Evolutionary conservation across 345 rosid genomes (phyloP), one percentile per base, ranked within the genome.

Genomic region (Brassica cretica): DNA sequence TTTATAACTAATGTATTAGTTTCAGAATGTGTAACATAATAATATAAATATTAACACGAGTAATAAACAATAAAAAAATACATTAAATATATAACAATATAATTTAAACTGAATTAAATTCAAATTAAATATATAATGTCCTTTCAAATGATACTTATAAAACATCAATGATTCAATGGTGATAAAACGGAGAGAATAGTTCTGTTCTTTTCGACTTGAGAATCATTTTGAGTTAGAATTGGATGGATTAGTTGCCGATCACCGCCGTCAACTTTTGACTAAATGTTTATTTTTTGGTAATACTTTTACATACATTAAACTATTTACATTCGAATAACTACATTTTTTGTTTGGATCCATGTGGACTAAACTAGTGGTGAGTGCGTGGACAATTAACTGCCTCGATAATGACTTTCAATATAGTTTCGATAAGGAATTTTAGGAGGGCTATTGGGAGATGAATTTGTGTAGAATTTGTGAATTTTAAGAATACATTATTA

Each of bases 201-300:
- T 27, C 29, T 27, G 29, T 72, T 44, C 30, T 51, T 61, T 19
- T 61, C 2, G n/a, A 73, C 62, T 29, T 76, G 68, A 24, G 65
- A 58, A 71, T 75, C 60, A 67, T 41, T 59, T 59, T 68, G 68
- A 76, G 69, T 62, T 76, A 71, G 64, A 77, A 68, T 37, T 70
- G 70, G 66, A 71, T 70, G 56, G 76, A 77, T 78, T 66, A 66
- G 73, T 66, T 72, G 73, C 81, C 60, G 15, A 78, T 78, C 29
- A 72, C 77, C 35, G 69, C 81, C 77, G 77, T 72, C 73, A 78
- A 78, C 82, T 78, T 78, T 78, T 78, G 82, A 78, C 78, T 73
- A 73, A 27, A 62, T 68, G 64, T 64, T 69, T 25, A 69, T 53
- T 61, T 27, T 63, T 69, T 7, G 64, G 74, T 12, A 35, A 61